Evolutionary conservation across 495 filamentous ascomycete genomes (phyloP).

Genomic region (Trypethelium eluteriae): DNA sequence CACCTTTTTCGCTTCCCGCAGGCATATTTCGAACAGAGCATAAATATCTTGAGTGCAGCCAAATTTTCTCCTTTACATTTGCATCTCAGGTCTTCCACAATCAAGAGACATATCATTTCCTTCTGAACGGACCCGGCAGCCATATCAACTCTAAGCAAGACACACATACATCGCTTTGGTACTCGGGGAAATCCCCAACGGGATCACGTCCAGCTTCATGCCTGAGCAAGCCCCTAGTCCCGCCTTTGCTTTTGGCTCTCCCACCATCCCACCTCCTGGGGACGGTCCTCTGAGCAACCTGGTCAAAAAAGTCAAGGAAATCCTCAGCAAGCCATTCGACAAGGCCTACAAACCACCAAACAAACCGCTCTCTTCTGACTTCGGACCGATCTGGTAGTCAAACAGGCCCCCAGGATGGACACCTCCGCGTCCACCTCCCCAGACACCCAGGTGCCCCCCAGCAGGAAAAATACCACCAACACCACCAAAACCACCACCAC

Average conservation of each 20-base stretch:
- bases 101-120: no score
- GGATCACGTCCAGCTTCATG: neutral
- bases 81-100: no score
- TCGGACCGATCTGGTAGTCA: neutral
- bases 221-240: neutral
- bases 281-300: neutral
- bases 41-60: neutral
- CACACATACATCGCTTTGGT: no score
- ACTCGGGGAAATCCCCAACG: no score
- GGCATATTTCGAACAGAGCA: neutral
- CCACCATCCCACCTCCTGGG: neutral
- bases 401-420: neutral
- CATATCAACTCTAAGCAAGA: no score
- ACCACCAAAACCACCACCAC: no score
- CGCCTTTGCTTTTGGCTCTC: neutral
- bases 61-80: no score
- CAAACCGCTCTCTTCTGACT: slow-evolving; percentile 1
- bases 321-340: no score
- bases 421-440: no score
- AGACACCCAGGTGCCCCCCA: no score
- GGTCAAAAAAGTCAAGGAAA: neutral
- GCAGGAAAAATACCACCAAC: no score
- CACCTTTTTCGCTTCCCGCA: neutral
- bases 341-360: neutral
- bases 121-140: no score